Percentiles rank a stretch among this genome's conserved stretches.
These are phyloP conservation scores for Gillenia trifoliata DNA, from an alignment of 306 rosid species.

Conservation along the genomic window DNA sequence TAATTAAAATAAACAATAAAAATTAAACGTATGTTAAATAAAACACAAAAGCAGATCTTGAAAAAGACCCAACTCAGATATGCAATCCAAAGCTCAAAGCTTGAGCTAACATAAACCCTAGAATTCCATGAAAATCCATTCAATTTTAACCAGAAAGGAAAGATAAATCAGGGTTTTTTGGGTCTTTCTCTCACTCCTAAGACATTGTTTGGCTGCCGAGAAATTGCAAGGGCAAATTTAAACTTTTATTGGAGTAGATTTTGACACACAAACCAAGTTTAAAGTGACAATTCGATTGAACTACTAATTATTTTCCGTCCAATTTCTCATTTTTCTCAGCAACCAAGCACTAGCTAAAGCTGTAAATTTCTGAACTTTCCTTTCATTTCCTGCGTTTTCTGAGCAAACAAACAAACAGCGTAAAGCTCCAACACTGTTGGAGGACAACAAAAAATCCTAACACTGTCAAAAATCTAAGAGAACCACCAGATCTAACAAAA, in stretches of 20 bases:
- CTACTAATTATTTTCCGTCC: not conserved
- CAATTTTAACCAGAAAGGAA: not conserved
- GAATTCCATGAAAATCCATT: not conserved
- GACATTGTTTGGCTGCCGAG: not conserved
- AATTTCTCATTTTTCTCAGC: not conserved
- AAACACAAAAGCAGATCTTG: constrained; percentile 4
- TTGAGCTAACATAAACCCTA: constrained; percentile 4
- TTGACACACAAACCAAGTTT: not conserved
- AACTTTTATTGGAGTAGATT: not conserved
- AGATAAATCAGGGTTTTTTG: not conserved
- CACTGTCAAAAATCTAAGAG: not conserved
- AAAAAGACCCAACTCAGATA: not conserved
- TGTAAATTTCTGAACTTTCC: not conserved
- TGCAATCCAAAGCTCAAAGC: not conserved
- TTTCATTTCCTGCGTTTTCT: not conserved
- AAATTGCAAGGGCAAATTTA: not conserved
- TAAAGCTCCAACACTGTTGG: not conserved
- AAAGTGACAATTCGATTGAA: not conserved
- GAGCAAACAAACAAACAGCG: constrained; percentile 1
- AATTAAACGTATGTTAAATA: not conserved
- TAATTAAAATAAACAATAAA: not conserved
- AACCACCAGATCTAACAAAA: constrained; percentile 1
- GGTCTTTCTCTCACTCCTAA: not conserved
- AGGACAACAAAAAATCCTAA: not conserved
- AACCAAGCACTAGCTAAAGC: not conserved